phyloP scores from a whole-genome alignment of 257 asterid species.

The Prunella vulgaris region DNA sequence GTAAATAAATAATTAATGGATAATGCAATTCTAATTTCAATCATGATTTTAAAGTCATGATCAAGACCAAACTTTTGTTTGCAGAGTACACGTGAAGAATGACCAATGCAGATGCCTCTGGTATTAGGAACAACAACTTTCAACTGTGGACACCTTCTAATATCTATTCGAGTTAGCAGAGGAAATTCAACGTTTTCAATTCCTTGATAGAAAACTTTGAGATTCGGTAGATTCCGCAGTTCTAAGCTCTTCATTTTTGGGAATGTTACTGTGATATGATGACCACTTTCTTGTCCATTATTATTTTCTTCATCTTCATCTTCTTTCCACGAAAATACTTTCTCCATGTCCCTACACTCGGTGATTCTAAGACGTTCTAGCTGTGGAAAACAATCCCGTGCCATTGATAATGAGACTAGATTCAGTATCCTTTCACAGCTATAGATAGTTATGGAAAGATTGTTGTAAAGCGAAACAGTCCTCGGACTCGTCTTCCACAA shows the following conservation, averaged over 20 bases:
- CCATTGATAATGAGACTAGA: neutral
- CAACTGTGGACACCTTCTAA: no score
- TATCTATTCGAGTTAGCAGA: no score
- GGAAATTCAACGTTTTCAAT: no score
- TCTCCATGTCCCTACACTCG: neutral
- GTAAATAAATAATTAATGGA: no score
- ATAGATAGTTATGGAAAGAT: neutral
- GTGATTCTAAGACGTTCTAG: neutral
- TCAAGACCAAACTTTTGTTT: no score
- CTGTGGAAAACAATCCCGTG: neutral
- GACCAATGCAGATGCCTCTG: no score
- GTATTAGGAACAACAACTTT: no score
- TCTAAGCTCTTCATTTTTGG: neutral
- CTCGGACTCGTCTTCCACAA: neutral
- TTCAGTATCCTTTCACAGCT: neutral
- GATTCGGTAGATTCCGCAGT: no score
- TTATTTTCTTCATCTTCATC: neutral
- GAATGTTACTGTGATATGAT: neutral
- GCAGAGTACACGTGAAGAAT: no score
- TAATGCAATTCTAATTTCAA: no score
- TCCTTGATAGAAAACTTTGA: no score
- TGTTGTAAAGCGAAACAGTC: neutral
- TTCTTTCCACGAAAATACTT: neutral
- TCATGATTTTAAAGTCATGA: no score
- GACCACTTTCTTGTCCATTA: neutral